Evolutionary conservation across 2,329 filamentous ascomycete species (phyloP).

Genomic region (Penicillium sp.): DNA sequence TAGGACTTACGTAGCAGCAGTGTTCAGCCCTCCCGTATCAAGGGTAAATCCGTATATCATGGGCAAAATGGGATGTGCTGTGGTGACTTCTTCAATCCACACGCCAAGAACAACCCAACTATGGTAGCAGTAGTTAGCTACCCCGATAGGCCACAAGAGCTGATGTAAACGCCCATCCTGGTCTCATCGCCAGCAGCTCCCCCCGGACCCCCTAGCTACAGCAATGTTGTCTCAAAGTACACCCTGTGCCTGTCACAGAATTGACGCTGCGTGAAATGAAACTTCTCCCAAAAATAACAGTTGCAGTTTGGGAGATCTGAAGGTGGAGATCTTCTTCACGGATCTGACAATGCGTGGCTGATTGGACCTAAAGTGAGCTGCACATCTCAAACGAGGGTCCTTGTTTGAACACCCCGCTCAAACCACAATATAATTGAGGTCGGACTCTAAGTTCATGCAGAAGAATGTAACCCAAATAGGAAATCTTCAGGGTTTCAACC

Average conservation of each 20-base stretch:
- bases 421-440: conserved; percentile 8
- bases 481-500: background rate
- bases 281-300: background rate
- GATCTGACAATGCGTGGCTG: background rate
- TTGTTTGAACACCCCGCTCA: conserved; percentile 7
- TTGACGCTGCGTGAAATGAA: background rate
- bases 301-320: background rate
- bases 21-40: too few species aligned
- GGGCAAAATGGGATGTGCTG: too few species aligned
- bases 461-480: conserved; percentile 3
- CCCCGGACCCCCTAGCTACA: background rate
- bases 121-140: too few species aligned
- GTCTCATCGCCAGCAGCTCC: background rate
- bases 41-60: too few species aligned
- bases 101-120: too few species aligned
- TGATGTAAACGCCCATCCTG: too few species aligned
- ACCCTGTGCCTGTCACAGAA: too few species aligned
- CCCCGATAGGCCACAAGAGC: too few species aligned
- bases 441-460: conserved; percentile 2
- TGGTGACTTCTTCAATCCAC: too few species aligned
- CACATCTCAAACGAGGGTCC: background rate
- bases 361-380: background rate
- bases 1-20: too few species aligned
- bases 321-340: background rate
- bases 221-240: background rate